Conservation (phyloP, 257 asterid genomes). For the Solanum verrucosum region DNA sequence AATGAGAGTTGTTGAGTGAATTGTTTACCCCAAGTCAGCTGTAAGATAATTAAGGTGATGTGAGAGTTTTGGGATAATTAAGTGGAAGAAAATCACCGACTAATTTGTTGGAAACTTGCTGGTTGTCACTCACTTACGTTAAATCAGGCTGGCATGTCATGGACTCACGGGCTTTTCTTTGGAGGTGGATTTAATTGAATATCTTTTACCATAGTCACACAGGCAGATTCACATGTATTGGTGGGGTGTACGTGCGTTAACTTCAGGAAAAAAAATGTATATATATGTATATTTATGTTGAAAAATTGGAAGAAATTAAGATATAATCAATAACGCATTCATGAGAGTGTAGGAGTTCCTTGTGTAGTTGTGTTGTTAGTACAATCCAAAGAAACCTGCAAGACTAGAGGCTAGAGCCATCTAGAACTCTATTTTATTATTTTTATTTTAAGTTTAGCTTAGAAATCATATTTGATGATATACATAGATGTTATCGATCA, state of each 20-base stretch:
- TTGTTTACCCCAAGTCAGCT: neutral
- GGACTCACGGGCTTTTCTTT: neutral
- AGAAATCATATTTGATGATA: no score
- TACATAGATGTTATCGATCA: no score
- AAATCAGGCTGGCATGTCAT: neutral
- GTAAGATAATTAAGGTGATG: neutral
- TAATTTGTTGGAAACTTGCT: neutral
- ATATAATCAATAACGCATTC: no score
- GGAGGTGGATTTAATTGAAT: neutral
- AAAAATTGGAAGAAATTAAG: fast-evolving
- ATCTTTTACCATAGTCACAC: neutral
- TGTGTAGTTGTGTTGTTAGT: no score
- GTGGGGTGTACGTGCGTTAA: no score
- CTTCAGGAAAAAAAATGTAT: fast-evolving
- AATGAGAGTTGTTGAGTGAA: neutral
- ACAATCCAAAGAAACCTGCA: no score
- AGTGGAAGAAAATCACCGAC: neutral
- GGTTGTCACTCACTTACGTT: neutral
- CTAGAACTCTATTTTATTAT: neutral
- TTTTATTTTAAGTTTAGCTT: no score
- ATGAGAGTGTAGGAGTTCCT: no score
- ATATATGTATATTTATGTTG: no score
- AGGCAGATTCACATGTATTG: no score
- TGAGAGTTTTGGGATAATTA: neutral
- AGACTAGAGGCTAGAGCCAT: no score